Conservation (phyloP, 2,329 filamentous ascomycete genomes). For the Pseudogymnoascus pannorum region DNA sequence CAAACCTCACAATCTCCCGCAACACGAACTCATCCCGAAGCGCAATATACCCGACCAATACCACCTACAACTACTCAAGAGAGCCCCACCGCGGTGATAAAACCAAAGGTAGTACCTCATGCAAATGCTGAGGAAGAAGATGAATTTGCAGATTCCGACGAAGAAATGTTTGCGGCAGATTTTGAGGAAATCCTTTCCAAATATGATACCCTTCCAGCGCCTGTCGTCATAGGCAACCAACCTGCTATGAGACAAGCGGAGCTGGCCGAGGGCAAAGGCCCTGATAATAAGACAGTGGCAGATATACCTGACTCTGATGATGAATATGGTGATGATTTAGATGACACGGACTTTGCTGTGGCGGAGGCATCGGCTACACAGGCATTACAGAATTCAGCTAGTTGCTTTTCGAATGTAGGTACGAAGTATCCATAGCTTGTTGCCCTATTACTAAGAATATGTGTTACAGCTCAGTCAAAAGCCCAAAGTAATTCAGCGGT, state of each 20-base stretch:
- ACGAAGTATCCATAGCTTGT: constrained; percentile 29
- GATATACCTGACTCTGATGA: constrained; percentile 51
- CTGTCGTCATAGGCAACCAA: constrained; percentile 18
- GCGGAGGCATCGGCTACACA: constrained; percentile 68
- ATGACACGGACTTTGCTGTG: constrained; percentile 67
- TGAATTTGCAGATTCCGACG: constrained; percentile 61
- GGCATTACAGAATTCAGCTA: constrained; percentile 35
- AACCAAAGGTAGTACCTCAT: background rate
- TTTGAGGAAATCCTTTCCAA: constrained; percentile 50
- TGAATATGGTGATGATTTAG: constrained; percentile 63
- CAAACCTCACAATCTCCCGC: constrained; percentile 9
- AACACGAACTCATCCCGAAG: background rate
- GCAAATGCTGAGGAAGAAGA: constrained; percentile 32
- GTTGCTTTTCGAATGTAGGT: constrained; percentile 46
- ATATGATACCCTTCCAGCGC: constrained; percentile 36
- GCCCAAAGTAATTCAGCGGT: constrained; percentile 74
- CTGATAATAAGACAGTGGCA: constrained; percentile 30
- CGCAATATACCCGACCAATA: no score
- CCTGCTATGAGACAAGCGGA: background rate
- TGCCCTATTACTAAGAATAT: constrained; percentile 46
- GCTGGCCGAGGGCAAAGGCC: constrained; percentile 16
- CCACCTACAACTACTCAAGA: background rate
- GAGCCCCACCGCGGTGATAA: background rate
- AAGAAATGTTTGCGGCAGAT: constrained; percentile 52
- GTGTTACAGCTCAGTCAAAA: constrained; percentile 58